Evolutionary conservation across 169 alveolate genomes (phyloP), one percentile per base, ranked within the genome.

Genomic region (Eimeria zaria): DNA sequence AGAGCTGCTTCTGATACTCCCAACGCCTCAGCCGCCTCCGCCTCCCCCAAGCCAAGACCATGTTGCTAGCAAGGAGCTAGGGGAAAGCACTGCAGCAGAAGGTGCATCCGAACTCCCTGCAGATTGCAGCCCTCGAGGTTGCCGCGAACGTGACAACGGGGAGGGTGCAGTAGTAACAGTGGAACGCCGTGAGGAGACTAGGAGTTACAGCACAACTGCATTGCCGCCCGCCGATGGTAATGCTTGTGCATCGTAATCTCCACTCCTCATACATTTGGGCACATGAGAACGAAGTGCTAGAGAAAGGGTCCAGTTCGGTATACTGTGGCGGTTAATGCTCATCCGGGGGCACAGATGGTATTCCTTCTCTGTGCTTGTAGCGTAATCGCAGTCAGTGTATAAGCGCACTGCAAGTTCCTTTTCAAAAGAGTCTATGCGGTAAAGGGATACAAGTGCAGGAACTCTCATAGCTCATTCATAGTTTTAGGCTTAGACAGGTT

Each of bases 1-100:
- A 27, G 88, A 69, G 16, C 87, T 64, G 27, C 95, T 64, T 16
- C 78, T 89, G 69, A 71, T 71, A 89, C 88, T 64, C 12, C 88
- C 88, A 2, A 64, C 95, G 76, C 95, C 95, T 3, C 95, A 64
- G 80, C 95, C 84, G 20, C 87, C 95, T 46, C 69, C 95, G 48
- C 85, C 84, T 22, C 95, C 85, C 36, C 95, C 87, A 69, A 20
- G 33, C 51, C 69, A 44, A n/a, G 87, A 41, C 30, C 58, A 39
- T n/a, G 73, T 36, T n/a, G 39, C 95, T 20, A 20, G 64, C 81
- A 71, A 62, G 20, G 83, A 58, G 46, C 44, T 22, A 18, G 73
- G 30, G 46, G 60, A 30, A 87, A 62, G 24, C 80, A 0, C n/a
- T 39, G 46, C 60, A 36, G 41, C 93, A 62, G 80, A 58, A 24